A percentile compares a stretch with the other conserved stretches of the same genome.
Evolutionary conservation across 2,329 filamentous ascomycete genomes (phyloP).

Genomic region (Paecilomyces sp.): DNA sequence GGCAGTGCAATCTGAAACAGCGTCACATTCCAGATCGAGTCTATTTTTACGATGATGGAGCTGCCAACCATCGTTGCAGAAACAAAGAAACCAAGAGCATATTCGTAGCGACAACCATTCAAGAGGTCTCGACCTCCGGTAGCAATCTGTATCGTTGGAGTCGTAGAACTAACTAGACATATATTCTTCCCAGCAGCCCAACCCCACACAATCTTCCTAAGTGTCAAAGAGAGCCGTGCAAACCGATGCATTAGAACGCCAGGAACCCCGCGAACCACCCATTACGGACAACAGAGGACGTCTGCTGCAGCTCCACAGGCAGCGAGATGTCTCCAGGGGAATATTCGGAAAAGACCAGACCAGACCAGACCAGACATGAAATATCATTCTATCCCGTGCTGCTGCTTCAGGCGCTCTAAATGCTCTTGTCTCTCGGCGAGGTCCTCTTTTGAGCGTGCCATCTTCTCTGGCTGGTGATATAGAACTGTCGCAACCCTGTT

Average conservation of each 20-base stretch:
- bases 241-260: conserved; percentile 28
- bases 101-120: background rate
- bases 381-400: conserved; percentile 95
- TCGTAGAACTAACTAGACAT: background rate
- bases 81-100: background rate
- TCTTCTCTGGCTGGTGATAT: conserved; percentile 72
- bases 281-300: conserved; percentile 21
- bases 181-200: background rate
- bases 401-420: conserved; percentile 95
- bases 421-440: conserved; percentile 89
- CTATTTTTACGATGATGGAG: background rate
- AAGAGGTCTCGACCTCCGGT: background rate
- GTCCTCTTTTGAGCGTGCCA: conserved; percentile 84
- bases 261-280: conserved; percentile 32
- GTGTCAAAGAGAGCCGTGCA: conserved; percentile 18
- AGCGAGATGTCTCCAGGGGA: conserved; percentile 25
- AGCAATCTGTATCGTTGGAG: background rate
- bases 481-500: conserved; percentile 42
- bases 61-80: background rate
- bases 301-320: conserved; percentile 18
- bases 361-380: conserved; percentile 12
- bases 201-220: conserved; percentile 15
- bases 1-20: background rate
- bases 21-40: background rate
- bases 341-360: conserved; percentile 18